Conservation (phyloP, 345 rosid species). For the Jatropha curcas region DNA sequence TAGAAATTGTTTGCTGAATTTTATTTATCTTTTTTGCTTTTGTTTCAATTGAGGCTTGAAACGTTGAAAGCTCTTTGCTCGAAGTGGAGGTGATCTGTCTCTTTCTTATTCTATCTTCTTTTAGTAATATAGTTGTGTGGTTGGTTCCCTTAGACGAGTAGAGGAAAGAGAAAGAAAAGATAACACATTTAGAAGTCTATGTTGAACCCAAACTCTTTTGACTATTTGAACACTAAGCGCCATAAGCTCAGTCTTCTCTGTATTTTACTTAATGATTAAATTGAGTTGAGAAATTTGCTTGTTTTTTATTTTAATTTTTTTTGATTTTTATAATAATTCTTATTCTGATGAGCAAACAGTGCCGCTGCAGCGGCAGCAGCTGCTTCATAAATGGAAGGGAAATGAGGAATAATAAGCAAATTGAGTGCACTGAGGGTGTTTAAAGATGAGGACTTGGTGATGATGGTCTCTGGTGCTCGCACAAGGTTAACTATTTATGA, state of each 20-base stretch:
- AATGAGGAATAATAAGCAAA: conserved; percentile 68
- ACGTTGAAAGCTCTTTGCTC: conserved; percentile 92
- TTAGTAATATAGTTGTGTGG: background rate
- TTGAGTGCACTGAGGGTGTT: conserved; percentile 84
- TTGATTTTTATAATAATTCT: background rate
- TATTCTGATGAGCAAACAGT: conserved; percentile 61
- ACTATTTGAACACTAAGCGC: background rate
- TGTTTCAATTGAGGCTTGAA: conserved; percentile 54
- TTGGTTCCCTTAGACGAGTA: background rate
- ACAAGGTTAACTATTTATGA: conserved; percentile 37
- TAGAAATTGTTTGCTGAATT: background rate
- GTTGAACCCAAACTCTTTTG: background rate
- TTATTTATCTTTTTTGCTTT: background rate
- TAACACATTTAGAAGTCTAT: background rate
- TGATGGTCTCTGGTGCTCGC: conserved; percentile 74
- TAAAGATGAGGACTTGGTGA: conserved; percentile 86
- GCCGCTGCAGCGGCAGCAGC: conserved; percentile 85
- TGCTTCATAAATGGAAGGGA: conserved; percentile 84
- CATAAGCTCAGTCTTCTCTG: background rate
- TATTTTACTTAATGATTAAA: no score
- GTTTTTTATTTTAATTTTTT: background rate
- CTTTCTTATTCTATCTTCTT: background rate
- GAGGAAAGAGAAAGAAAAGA: background rate
- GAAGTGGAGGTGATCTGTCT: conserved; percentile 80
- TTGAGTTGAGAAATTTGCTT: background rate